Base-by-base conservation (phyloP, 1,284 basidiomycete species). In the Puccinia sorghi region DNA sequence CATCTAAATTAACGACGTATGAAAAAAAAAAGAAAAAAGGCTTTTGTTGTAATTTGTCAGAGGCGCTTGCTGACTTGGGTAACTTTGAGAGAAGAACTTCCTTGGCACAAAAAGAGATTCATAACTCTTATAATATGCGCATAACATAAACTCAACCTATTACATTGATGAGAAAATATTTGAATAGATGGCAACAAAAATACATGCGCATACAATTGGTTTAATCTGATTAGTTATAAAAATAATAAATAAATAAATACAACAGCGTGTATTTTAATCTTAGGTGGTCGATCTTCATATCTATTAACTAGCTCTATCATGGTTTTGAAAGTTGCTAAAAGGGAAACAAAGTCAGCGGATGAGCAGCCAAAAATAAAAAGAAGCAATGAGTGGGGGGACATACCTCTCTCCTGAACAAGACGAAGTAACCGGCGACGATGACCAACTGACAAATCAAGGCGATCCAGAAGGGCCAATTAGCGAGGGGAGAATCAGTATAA, bases 341-440 rank as follows among this genome's bases (percentile, higher is more conserved):
- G 46, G n/a, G 5, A 43, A 27, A 27, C 17, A 2, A 8, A 37
- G 22, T 73, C 25, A 59, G 43, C 50, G 15, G 46, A n/a, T n/a
- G n/a, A n/a, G n/a, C n/a, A n/a, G n/a, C n/a, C n/a, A n/a, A n/a
- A n/a, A n/a, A n/a, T n/a, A n/a, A n/a, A n/a, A n/a, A n/a, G n/a
- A n/a, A n/a, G n/a, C n/a, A n/a, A n/a, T n/a, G n/a, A n/a, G n/a
- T n/a, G n/a, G n/a, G n/a, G n/a, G n/a, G n/a, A n/a, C n/a, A n/a
- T 25, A 78, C 76, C 85, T 93, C 92, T 86, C 92, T 92, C 84
- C 92, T 89, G 85, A 93, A 96, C 89, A 95, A 94, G 91, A 92
- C 92, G 87, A 94, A 93, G 86, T 94, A 96, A 32, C 93, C 93
- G 80, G 91, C 85, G 77, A 94, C 92, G 83, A 96, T 93, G 81